A percentile compares a stretch with the other conserved stretches of the same genome.
Conservation (phyloP, 495 filamentous ascomycete species). For the Lasiosphaeria ovina region DNA sequence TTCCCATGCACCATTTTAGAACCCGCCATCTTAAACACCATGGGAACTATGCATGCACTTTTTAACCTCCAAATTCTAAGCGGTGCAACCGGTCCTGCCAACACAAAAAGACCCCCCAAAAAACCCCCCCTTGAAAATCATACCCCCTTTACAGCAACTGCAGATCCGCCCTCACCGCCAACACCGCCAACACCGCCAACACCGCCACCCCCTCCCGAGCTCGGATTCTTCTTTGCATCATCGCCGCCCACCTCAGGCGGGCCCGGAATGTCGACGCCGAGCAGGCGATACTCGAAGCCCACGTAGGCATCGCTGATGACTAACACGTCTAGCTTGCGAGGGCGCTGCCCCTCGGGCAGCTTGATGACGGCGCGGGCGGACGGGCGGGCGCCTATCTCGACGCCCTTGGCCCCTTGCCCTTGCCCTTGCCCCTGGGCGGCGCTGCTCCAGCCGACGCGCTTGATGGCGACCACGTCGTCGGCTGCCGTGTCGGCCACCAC, state of each 20-base stretch:
- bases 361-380: constrained; percentile 58
- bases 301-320: constrained; percentile 86
- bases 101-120: too few species aligned
- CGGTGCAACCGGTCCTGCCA: too few species aligned
- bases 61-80: too few species aligned
- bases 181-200: too few species aligned
- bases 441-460: constrained; percentile 73
- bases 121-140: too few species aligned
- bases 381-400: constrained; percentile 35
- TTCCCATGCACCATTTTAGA: too few species aligned
- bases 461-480: constrained; percentile 81
- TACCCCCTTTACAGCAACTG: too few species aligned
- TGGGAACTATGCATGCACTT: too few species aligned
- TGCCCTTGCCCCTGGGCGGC: too few species aligned
- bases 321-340: constrained; percentile 62
- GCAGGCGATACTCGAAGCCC: constrained; percentile 65
- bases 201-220: constrained; percentile 3
- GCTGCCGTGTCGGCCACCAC: constrained; percentile 61
- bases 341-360: constrained; percentile 46
- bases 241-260: constrained; percentile 16
- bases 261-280: constrained; percentile 24
- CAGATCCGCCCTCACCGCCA: not conserved
- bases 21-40: too few species aligned
- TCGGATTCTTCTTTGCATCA: constrained; percentile 17
- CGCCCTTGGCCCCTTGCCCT: constrained; percentile 7